phyloP scores from a whole-genome alignment of 1,284 basidiomycete species.

The Crepidotus sp. region DNA sequence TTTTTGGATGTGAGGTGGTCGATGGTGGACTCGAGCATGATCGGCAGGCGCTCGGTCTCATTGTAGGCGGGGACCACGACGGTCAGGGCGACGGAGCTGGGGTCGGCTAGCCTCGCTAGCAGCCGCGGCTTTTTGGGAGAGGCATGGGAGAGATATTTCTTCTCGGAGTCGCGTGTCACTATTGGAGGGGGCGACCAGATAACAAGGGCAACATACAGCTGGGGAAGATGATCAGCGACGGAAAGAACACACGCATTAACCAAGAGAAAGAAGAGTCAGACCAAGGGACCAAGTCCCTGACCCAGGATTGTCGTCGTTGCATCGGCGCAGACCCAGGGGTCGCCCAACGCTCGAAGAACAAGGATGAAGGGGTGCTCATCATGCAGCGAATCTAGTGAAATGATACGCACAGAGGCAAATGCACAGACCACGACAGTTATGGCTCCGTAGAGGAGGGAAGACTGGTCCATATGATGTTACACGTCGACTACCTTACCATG shows the following conservation, averaged over 20 bases:
- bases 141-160: conserved; percentile 46
- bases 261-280: conserved; percentile 21
- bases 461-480: conserved; percentile 28
- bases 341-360: conserved; percentile 78
- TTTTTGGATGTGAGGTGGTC: conserved; percentile 41
- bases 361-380: conserved; percentile 79
- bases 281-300: conserved; percentile 29
- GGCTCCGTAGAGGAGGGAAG: conserved; percentile 29
- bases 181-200: conserved; percentile 62
- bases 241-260: neutral
- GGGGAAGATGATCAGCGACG: conserved; percentile 19
- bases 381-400: conserved; percentile 17
- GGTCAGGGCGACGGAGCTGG: conserved; percentile 56
- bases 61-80: conserved; percentile 90
- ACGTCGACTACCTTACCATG: conserved; percentile 14
- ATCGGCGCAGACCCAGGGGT: conserved; percentile 41
- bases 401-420: conserved; percentile 29
- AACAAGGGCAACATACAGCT: conserved; percentile 58
- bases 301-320: conserved; percentile 55
- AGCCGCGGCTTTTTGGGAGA: conserved; percentile 41
- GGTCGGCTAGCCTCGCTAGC: conserved; percentile 46
- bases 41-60: conserved; percentile 69
- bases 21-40: conserved; percentile 74
- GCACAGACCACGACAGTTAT: conserved; percentile 24
- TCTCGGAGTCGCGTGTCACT: conserved; percentile 55